Evolutionary conservation across 2,329 filamentous ascomycete genomes (phyloP).

Genomic region (Cytospora leucostoma): DNA sequence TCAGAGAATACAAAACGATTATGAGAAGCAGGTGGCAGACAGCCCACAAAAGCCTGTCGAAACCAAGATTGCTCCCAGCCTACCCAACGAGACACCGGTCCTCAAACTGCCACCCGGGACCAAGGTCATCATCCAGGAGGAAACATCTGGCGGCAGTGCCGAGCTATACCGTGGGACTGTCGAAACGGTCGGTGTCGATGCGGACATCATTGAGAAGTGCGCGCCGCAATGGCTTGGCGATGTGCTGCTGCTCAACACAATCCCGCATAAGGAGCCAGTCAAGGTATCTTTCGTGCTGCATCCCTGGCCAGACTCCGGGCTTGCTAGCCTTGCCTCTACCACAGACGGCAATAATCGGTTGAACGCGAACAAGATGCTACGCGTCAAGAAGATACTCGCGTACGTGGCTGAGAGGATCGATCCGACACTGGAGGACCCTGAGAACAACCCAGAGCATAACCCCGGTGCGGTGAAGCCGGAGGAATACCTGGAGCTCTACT

Average conservation of each 20-base stretch:
- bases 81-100: conserved; percentile 74
- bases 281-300: conserved; percentile 95
- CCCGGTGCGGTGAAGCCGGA: conserved; percentile 71
- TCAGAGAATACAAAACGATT: conserved; percentile 71
- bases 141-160: conserved; percentile 68
- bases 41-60: conserved; percentile 57
- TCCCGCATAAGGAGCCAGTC: conserved; percentile 84
- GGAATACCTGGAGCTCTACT: conserved; percentile 93
- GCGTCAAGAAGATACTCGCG: conserved; percentile 88
- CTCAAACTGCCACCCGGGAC: conserved; percentile 70
- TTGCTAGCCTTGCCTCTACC: conserved; percentile 70
- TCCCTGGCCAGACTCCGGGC: conserved; percentile 67
- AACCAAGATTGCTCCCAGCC: conserved; percentile 66
- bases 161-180: conserved; percentile 93
- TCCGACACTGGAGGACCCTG: conserved; percentile 42
- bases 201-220: conserved; percentile 80
- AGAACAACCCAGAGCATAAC: conserved; percentile 57
- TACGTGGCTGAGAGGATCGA: conserved; percentile 95
- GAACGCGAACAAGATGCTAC: conserved; percentile 95
- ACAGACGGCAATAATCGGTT: conserved; percentile 83
- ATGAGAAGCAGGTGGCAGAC: conserved; percentile 67
- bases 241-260: conserved; percentile 77
- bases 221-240: conserved; percentile 93
- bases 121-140: conserved; percentile 69
- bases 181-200: conserved; percentile 72